Percentiles rank a stretch among this genome's conserved stretches.
Conservation (phyloP, 805 yeast species). For the Metschnikowia baotianmanensis region DNA sequence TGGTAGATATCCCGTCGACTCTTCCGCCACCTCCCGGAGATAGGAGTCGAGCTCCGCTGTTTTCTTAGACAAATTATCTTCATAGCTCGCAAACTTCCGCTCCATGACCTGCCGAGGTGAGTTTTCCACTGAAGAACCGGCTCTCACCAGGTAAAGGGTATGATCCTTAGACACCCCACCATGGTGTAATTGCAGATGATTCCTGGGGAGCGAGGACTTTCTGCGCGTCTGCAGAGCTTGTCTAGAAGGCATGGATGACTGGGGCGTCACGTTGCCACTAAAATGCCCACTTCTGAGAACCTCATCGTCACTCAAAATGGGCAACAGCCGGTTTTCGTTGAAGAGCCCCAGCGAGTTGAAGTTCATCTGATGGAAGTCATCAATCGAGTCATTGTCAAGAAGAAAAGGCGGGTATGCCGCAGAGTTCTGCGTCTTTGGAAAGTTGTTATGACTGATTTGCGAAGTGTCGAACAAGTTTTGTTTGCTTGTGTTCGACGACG, state of each 20-base stretch:
- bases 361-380: constrained; percentile 14
- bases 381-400: constrained; percentile 16
- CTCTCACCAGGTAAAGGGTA: constrained; percentile 5
- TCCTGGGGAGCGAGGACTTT: constrained; percentile 17
- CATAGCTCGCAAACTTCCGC: constrained; percentile 1
- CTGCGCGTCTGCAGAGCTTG: constrained; percentile 19
- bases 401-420: constrained; percentile 21
- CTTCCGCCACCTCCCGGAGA: constrained; percentile 16
- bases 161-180: constrained; percentile 6
- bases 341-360: constrained; percentile 9
- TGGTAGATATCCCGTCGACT: neutral
- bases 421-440: constrained; percentile 16
- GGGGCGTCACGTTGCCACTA: constrained; percentile 12
- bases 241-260: constrained; percentile 16
- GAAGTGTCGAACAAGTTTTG: constrained; percentile 16
- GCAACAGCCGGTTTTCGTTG: constrained; percentile 16
- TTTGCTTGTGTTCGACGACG: constrained; percentile 28
- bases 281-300: constrained; percentile 1
- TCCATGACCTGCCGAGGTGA: constrained; percentile 7
- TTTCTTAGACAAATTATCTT: constrained; percentile 2
- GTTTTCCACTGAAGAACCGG: constrained; percentile 8
- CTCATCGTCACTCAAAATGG: constrained; percentile 19
- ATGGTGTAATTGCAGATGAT: constrained; percentile 16
- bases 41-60: constrained; percentile 5
- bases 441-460: constrained; percentile 3